Evolutionary conservation across 1,284 basidiomycete species (phyloP).

Genomic region (Irpex rosettiformis): DNA sequence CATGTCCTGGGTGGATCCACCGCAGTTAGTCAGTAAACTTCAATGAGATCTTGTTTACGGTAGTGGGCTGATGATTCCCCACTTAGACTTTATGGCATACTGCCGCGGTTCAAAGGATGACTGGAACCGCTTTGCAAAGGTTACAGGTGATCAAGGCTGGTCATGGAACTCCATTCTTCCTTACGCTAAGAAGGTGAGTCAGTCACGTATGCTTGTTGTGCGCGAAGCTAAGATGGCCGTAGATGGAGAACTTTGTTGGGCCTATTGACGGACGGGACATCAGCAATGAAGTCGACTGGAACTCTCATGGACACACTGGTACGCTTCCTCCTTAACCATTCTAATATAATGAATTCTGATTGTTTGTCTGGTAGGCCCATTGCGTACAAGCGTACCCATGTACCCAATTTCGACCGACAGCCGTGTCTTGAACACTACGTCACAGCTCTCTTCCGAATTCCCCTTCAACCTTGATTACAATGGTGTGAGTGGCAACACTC

Average conservation of each 20-base stretch:
- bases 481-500: background rate
- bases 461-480: slow-evolving; percentile 5
- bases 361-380: background rate
- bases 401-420: background rate
- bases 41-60: background rate
- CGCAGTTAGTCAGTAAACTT: slow-evolving; percentile 9
- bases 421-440: slow-evolving; percentile 1
- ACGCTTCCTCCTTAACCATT: background rate
- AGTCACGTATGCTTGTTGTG: background rate
- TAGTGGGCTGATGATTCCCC: background rate
- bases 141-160: slow-evolving; percentile 29
- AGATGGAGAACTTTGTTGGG: background rate
- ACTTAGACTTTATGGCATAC: slow-evolving; percentile 27
- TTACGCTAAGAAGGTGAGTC: slow-evolving; percentile 28
- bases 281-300: background rate
- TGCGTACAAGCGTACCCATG: background rate
- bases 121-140: slow-evolving; percentile 24
- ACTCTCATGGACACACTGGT: background rate
- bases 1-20: slow-evolving; percentile 13
- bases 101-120: slow-evolving; percentile 30
- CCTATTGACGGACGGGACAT: background rate
- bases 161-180: slow-evolving; percentile 25
- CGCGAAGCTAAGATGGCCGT: background rate
- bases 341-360: background rate
- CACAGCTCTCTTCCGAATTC: slow-evolving; percentile 3